Conservation (phyloP, 83 land plant genomes). For the Diphasiastrum complanatum region DNA sequence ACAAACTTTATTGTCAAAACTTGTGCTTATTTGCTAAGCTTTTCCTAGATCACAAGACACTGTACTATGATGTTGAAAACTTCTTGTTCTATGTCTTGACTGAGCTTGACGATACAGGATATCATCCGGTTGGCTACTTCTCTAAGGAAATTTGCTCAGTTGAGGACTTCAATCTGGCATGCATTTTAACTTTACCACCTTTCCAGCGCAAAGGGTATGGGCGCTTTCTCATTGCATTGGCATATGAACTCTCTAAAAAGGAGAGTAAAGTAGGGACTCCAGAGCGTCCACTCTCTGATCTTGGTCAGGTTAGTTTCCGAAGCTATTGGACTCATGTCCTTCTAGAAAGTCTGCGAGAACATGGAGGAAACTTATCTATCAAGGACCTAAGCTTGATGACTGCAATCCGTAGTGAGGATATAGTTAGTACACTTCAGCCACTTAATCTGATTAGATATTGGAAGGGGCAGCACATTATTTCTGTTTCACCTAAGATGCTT, state of each 20-base stretch:
- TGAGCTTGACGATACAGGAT: conserved; percentile 27
- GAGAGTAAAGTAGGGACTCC: conserved; percentile 49
- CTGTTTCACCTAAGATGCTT: conserved; percentile 25
- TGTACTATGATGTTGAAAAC: conserved; percentile 36
- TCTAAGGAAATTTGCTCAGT: conserved; percentile 29
- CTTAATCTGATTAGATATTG: conserved; percentile 41
- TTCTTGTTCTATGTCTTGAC: conserved; percentile 34
- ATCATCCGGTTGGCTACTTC: conserved; percentile 34
- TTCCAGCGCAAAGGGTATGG: conserved; percentile 38
- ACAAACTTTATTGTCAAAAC: conserved; percentile 42
- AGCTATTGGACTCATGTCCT: conserved; percentile 43
- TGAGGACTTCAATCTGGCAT: conserved; percentile 36
- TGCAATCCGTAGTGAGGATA: conserved; percentile 42
- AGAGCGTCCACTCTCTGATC: conserved; percentile 51
- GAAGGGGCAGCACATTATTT: conserved; percentile 40
- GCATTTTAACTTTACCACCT: conserved; percentile 35
- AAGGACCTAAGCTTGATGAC: conserved; percentile 49
- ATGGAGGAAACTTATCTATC: conserved; percentile 34
- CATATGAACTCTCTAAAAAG: conserved; percentile 45
- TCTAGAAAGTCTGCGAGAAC: conserved; percentile 29
- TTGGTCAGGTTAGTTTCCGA: conserved; percentile 47
- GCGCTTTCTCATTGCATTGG: conserved; percentile 34
- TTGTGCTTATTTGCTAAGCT: conserved; percentile 34
- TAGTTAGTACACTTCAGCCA: conserved; percentile 37
- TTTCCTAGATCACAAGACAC: conserved; percentile 37